These are phyloP conservation scores for Cryoendolithus antarcticus DNA, from an alignment of 2,329 filamentous ascomycete genomes.

Conservation along the genomic window DNA sequence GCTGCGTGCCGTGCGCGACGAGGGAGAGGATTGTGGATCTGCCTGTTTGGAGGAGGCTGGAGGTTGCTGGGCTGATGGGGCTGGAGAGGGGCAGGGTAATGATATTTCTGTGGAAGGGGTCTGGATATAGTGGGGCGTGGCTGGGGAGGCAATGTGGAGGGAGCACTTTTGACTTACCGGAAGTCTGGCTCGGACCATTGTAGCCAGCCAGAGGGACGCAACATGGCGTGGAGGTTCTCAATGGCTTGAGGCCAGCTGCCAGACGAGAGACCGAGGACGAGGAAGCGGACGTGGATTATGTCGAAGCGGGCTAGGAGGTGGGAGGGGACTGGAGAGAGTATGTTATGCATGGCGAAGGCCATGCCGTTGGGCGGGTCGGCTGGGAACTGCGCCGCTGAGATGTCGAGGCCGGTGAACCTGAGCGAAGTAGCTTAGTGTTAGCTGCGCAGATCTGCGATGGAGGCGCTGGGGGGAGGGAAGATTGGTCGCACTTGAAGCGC, in stretches of 20 bases:
- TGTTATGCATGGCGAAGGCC: conserved; percentile 7
- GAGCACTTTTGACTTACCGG: neutral
- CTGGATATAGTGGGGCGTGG: neutral
- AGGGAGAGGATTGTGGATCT: neutral
- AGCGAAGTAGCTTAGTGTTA: neutral
- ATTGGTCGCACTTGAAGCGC: too few species aligned
- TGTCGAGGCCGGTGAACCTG: conserved; percentile 10
- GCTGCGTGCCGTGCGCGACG: neutral
- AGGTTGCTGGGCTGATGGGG: neutral
- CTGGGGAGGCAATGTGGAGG: too few species aligned
- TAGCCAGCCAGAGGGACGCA: conserved; percentile 12
- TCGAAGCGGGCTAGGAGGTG: conserved; percentile 8
- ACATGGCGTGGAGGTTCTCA: conserved; percentile 7
- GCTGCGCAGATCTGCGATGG: too few species aligned
- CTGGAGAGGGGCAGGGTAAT: neutral
- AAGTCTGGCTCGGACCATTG: conserved; percentile 14
- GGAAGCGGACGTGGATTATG: conserved; percentile 12
- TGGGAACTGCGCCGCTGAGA: conserved; percentile 12
- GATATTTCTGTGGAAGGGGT: neutral
- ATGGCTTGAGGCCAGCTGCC: conserved; percentile 9
- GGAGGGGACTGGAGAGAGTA: conserved; percentile 8
- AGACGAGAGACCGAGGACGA: conserved; percentile 8
- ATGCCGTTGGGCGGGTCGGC: neutral
- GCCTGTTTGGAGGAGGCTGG: neutral
- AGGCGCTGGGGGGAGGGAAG: too few species aligned